These are phyloP conservation scores for Rehmannia glutinosa DNA, from an alignment of 257 asterid genomes.

Conservation along the genomic window DNA sequence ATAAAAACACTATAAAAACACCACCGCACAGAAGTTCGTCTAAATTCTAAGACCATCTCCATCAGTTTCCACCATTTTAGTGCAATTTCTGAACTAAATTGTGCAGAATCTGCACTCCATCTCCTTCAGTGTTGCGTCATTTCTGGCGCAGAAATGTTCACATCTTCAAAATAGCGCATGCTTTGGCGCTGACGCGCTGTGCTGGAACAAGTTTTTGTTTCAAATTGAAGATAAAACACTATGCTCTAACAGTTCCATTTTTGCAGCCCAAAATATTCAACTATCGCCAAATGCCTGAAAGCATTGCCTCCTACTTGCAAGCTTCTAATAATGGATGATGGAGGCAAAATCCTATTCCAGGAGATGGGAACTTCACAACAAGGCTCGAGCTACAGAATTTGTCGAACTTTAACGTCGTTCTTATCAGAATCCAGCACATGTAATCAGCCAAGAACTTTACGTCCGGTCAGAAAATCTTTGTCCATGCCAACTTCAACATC, in stretches of 20 bases:
- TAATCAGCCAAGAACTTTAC: conserved; percentile 17
- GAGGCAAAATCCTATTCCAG: conserved; percentile 53
- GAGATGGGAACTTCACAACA: conserved; percentile 70
- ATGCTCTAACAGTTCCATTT: not conserved
- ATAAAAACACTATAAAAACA: too few species aligned
- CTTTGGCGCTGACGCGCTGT: too few species aligned
- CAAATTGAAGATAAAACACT: too few species aligned
- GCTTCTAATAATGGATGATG: conserved; percentile 57
- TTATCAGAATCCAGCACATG: conserved; percentile 34
- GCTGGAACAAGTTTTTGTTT: too few species aligned
- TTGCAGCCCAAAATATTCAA: conserved; percentile 47
- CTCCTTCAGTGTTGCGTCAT: too few species aligned
- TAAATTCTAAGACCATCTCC: too few species aligned
- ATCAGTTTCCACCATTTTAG: too few species aligned
- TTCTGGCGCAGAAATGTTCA: too few species aligned
- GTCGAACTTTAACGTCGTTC: conserved; percentile 38
- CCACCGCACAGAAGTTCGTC: too few species aligned
- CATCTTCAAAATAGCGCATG: too few species aligned
- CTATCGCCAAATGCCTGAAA: conserved; percentile 38
- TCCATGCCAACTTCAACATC: conserved; percentile 52
- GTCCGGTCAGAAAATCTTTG: conserved; percentile 39
- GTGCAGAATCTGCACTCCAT: too few species aligned
- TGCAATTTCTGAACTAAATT: too few species aligned
- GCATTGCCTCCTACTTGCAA: conserved; percentile 79
- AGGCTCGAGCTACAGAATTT: conserved; percentile 39